Evolutionary conservation across 108 stramenopile species (phyloP).

Genomic region (Nitzschia putrida): DNA sequence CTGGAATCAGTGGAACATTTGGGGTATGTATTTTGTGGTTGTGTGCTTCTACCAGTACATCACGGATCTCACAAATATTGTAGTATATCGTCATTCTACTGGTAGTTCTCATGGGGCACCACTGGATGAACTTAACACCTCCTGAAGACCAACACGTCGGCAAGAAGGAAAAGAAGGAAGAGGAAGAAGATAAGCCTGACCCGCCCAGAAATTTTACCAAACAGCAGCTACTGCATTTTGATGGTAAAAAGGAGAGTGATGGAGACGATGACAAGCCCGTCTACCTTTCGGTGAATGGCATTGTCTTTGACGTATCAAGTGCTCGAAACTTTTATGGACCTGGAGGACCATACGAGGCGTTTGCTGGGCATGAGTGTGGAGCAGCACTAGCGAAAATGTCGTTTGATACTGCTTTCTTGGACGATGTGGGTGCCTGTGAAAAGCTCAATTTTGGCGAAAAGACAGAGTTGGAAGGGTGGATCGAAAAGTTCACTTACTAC

Average conservation of each 20-base stretch:
- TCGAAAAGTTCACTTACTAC: constrained; percentile 91
- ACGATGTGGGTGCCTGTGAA: constrained; percentile 69
- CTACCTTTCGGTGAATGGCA: constrained; percentile 87
- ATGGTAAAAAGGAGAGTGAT: constrained; percentile 72
- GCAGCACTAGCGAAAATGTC: constrained; percentile 92
- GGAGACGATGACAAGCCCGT: constrained; percentile 80
- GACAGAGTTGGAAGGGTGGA: constrained; percentile 85
- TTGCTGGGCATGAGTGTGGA: constrained; percentile 96
- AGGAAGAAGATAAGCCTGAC: constrained; percentile 62
- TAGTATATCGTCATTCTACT: constrained; percentile 46
- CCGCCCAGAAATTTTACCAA: constrained; percentile 85
- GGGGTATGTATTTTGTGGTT: constrained; percentile 44
- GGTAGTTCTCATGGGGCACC: constrained; percentile 36
- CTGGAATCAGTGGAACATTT: constrained; percentile 40
- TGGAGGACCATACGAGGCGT: constrained; percentile 87
- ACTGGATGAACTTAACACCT: constrained; percentile 27
- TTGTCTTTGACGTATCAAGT: constrained; percentile 91
- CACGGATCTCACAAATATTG: neutral
- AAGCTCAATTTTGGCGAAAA: constrained; percentile 83
- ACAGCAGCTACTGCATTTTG: constrained; percentile 70
- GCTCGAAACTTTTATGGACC: constrained; percentile 93
- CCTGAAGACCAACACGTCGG: neutral
- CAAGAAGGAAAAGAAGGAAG: constrained; percentile 39
- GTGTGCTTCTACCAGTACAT: constrained; percentile 1
- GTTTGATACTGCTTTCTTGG: constrained; percentile 84